Conservation (phyloP, 2,329 filamentous ascomycete species). For the Botrytis byssoidea region DNA sequence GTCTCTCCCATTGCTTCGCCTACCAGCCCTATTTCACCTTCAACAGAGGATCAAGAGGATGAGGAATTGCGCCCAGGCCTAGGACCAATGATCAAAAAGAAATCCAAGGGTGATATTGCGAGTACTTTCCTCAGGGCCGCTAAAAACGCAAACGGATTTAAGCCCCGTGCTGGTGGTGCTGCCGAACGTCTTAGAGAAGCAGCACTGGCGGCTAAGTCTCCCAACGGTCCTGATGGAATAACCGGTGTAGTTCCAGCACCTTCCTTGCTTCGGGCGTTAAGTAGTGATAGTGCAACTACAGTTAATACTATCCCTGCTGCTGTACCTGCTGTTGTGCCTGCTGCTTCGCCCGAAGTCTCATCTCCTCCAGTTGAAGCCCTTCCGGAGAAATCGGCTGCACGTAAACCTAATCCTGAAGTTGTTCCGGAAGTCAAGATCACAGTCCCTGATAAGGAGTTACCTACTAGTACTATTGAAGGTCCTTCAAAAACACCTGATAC, state of each 20-base stretch:
- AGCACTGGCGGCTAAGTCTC: slow-evolving; percentile 49
- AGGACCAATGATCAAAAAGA: slow-evolving; percentile 84
- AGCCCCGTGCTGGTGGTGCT: slow-evolving; percentile 82
- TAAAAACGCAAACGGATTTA: slow-evolving; percentile 70
- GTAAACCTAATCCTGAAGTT: slow-evolving; percentile 35
- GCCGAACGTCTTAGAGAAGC: slow-evolving; percentile 67
- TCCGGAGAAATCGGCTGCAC: slow-evolving; percentile 29
- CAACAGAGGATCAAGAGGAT: slow-evolving; percentile 26
- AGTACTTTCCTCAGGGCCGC: slow-evolving; percentile 79
- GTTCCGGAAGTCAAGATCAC: slow-evolving; percentile 61
- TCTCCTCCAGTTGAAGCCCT: not conserved
- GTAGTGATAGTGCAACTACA: slow-evolving; percentile 41
- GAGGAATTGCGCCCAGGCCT: slow-evolving; percentile 66
- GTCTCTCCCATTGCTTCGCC: slow-evolving; percentile 22
- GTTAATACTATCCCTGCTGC: slow-evolving; percentile 16
- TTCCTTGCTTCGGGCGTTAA: slow-evolving; percentile 45
- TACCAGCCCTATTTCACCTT: slow-evolving; percentile 12
- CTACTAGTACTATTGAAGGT: slow-evolving; percentile 44
- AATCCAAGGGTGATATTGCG: slow-evolving; percentile 69
- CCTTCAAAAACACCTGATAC: slow-evolving; percentile 41
- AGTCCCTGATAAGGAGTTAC: slow-evolving; percentile 46
- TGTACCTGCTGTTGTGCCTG: slow-evolving; percentile 37
- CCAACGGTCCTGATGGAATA: slow-evolving; percentile 80
- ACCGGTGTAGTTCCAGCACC: slow-evolving; percentile 84
- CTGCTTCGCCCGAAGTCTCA: slow-evolving; percentile 2